Evolutionary conservation across 1,139 yeast genomes (phyloP).

Genomic region (Geotrichum carabidarum): DNA sequence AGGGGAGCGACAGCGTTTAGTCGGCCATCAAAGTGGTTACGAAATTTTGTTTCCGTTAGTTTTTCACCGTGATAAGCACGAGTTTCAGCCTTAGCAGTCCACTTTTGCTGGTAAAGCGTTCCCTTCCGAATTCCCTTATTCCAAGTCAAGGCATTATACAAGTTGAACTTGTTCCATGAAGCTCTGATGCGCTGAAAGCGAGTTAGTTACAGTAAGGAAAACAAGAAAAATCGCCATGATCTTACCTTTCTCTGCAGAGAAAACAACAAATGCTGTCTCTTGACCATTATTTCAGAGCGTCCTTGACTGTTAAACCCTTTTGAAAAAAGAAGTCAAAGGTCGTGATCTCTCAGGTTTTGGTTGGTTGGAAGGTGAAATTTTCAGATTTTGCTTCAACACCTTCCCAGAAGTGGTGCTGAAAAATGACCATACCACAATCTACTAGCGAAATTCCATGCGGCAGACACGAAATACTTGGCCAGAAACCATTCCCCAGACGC

Average conservation of each 20-base stretch:
- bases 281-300: slow-evolving; percentile 15
- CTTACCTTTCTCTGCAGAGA: slow-evolving; percentile 21
- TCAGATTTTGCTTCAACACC: neutral
- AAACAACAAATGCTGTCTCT: slow-evolving; percentile 21
- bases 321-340: neutral
- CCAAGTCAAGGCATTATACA: slow-evolving; percentile 64
- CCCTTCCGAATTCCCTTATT: slow-evolving; percentile 47
- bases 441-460: neutral
- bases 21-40: slow-evolving; percentile 63
- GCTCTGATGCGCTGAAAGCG: slow-evolving; percentile 59
- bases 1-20: slow-evolving; percentile 77
- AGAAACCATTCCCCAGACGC: no score
- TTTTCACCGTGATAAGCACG: slow-evolving; percentile 96
- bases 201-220: neutral
- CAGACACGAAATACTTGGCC: no score
- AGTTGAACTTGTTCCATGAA: slow-evolving; percentile 86
- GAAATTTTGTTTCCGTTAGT: slow-evolving; percentile 78
- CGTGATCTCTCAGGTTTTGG: slow-evolving; percentile 12
- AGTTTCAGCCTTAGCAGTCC: slow-evolving; percentile 86
- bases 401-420: neutral
- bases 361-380: slow-evolving; percentile 13
- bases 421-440: neutral
- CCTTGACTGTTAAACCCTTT: neutral
- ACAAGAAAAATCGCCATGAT: neutral
- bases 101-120: slow-evolving; percentile 82